Evolutionary conservation across 1,284 basidiomycete genomes (phyloP).

Genomic region (Athelia sp.): DNA sequence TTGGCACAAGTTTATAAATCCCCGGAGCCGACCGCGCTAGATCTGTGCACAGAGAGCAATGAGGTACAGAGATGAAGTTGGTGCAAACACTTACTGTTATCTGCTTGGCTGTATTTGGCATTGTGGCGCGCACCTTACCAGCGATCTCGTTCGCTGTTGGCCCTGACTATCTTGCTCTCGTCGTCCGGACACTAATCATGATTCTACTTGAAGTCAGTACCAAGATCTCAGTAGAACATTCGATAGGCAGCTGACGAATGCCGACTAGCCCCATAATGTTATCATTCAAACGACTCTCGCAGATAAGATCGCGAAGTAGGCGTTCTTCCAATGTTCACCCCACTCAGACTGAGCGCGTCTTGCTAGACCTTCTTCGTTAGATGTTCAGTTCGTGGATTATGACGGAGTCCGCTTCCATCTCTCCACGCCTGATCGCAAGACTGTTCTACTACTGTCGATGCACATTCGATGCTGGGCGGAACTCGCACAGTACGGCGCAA

Average conservation of each 20-base stretch:
- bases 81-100: not conserved
- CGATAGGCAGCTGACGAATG: not conserved
- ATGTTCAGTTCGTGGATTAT: conserved; percentile 96
- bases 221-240: not conserved
- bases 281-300: conserved; percentile 89
- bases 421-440: conserved; percentile 82
- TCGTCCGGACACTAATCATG: conserved; percentile 32
- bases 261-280: conserved; percentile 75
- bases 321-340: not conserved
- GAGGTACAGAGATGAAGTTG: not conserved
- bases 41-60: too few species aligned
- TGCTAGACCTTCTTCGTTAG: conserved; percentile 79
- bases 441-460: conserved; percentile 86
- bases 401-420: conserved; percentile 96
- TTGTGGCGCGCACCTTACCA: too few species aligned
- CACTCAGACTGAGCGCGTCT: conserved; percentile 10
- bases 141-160: not conserved
- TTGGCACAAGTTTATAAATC: not conserved
- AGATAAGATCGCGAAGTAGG: conserved; percentile 88
- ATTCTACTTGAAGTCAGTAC: conserved; percentile 64
- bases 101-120: conserved; percentile 1
- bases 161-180: too few species aligned
- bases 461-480: conserved; percentile 97
- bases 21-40: too few species aligned
- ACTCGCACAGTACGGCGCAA: conserved; percentile 83